Conservation (phyloP, 345 rosid species). For the Lepidium aucheri region DNA sequence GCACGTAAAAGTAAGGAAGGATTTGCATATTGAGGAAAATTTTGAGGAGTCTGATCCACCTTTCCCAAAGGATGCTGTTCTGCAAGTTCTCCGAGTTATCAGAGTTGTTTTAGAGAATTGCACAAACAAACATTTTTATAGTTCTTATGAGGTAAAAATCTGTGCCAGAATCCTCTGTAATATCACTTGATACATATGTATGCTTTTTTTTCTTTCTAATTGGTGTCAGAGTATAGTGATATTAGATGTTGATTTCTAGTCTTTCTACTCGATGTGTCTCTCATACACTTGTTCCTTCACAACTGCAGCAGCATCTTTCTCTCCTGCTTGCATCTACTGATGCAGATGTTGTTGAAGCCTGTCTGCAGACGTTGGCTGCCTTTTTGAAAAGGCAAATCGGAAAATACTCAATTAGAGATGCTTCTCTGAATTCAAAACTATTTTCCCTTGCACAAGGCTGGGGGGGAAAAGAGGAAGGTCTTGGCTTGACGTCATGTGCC, state of each 20-base stretch:
- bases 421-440: slow-evolving; percentile 66
- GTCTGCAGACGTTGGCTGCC: slow-evolving; percentile 81
- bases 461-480: slow-evolving; percentile 99
- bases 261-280: background rate
- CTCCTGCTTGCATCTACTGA: slow-evolving; percentile 86
- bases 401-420: slow-evolving; percentile 69
- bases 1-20: slow-evolving; percentile 75
- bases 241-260: background rate
- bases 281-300: slow-evolving; percentile 15
- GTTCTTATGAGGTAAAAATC: slow-evolving; percentile 82
- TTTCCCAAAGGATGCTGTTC: slow-evolving; percentile 84
- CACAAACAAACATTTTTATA: slow-evolving; percentile 81
- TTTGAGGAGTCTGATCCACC: slow-evolving; percentile 62
- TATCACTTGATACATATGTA: background rate
- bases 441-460: slow-evolving; percentile 98
- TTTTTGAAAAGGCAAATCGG: slow-evolving; percentile 80
- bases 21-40: slow-evolving; percentile 70
- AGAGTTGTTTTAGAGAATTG: slow-evolving; percentile 90
- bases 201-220: background rate
- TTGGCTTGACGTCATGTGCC: slow-evolving; percentile 76
- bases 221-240: background rate
- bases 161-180: background rate
- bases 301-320: slow-evolving; percentile 90
- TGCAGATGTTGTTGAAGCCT: slow-evolving; percentile 91
- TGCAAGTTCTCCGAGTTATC: slow-evolving; percentile 87